Conservation (phyloP, 2,329 filamentous ascomycete species). For the Fusarium nanum region DNA sequence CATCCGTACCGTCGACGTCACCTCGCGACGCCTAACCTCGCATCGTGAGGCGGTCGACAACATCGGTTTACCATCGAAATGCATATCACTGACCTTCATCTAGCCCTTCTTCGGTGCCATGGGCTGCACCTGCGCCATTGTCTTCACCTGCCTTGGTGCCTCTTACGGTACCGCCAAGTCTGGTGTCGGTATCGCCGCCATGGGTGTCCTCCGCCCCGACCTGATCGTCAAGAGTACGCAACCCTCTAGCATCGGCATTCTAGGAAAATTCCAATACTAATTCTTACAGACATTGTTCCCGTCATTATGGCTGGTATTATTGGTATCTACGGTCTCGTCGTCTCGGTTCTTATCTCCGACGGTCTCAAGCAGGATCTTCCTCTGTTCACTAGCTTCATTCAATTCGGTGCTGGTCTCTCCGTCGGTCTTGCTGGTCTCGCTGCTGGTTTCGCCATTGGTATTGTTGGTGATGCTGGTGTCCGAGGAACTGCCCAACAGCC, state of each 20-base stretch:
- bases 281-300: constrained; percentile 86
- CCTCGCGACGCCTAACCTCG: constrained; percentile 37
- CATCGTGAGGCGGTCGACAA: constrained; percentile 33
- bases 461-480: constrained; percentile 89
- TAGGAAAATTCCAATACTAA: constrained; percentile 32
- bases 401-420: constrained; percentile 83
- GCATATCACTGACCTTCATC: constrained; percentile 50
- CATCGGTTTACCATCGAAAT: constrained; percentile 29
- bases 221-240: constrained; percentile 98
- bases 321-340: constrained; percentile 95
- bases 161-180: constrained; percentile 99
- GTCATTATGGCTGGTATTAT: constrained; percentile 99
- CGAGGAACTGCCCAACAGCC: constrained; percentile 87
- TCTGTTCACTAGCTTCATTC: constrained; percentile 86
- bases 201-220: constrained; percentile 98
- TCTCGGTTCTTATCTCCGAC: constrained; percentile 88
- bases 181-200: constrained; percentile 96
- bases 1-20: constrained; percentile 49
- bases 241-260: constrained; percentile 5
- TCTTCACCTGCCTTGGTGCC: constrained; percentile 96
- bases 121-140: constrained; percentile 96
- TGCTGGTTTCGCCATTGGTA: constrained; percentile 87
- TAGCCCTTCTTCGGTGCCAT: constrained; percentile 95
- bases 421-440: constrained; percentile 86
- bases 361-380: constrained; percentile 77